These are phyloP conservation scores for Alternaria metachromatica DNA, from an alignment of 2,329 filamentous ascomycete genomes.

Conservation along the genomic window DNA sequence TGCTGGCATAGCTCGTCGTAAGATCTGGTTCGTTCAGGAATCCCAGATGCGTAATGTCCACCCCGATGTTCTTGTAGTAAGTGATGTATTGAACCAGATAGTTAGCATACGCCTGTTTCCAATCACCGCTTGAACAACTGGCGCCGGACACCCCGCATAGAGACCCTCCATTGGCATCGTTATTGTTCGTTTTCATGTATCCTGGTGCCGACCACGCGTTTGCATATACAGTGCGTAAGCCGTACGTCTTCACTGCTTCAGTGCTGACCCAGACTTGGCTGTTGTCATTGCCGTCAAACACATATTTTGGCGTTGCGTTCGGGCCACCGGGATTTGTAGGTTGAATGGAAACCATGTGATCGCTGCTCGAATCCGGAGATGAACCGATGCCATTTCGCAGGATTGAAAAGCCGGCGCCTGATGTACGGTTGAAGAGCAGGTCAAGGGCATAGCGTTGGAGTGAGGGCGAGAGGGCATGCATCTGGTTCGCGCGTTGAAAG, in stretches of 20 bases:
- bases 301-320: slow-evolving; percentile 31
- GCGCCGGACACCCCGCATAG: slow-evolving; percentile 56
- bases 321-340: slow-evolving; percentile 36
- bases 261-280: slow-evolving; percentile 62
- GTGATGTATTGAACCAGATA: slow-evolving; percentile 57
- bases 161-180: slow-evolving; percentile 55
- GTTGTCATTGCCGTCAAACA: slow-evolving; percentile 41
- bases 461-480: slow-evolving; percentile 47
- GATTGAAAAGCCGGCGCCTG: slow-evolving; percentile 55
- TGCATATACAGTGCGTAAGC: slow-evolving; percentile 56
- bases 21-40: slow-evolving; percentile 57
- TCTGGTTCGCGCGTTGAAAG: slow-evolving; percentile 56
- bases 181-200: slow-evolving; percentile 60
- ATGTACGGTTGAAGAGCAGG: slow-evolving; percentile 55
- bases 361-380: slow-evolving; percentile 52
- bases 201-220: slow-evolving; percentile 60
- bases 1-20: slow-evolving; percentile 43
- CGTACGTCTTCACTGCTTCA: slow-evolving; percentile 53
- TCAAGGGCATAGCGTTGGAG: slow-evolving; percentile 53
- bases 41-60: slow-evolving; percentile 52
- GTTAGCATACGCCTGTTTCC: slow-evolving; percentile 58
- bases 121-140: slow-evolving; percentile 53
- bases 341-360: slow-evolving; percentile 44
- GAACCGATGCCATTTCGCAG: slow-evolving; percentile 56
- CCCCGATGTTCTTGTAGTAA: slow-evolving; percentile 52